Conservation (phyloP, 768 basidiomycete genomes). For the Calocybe gangraenosa region DNA sequence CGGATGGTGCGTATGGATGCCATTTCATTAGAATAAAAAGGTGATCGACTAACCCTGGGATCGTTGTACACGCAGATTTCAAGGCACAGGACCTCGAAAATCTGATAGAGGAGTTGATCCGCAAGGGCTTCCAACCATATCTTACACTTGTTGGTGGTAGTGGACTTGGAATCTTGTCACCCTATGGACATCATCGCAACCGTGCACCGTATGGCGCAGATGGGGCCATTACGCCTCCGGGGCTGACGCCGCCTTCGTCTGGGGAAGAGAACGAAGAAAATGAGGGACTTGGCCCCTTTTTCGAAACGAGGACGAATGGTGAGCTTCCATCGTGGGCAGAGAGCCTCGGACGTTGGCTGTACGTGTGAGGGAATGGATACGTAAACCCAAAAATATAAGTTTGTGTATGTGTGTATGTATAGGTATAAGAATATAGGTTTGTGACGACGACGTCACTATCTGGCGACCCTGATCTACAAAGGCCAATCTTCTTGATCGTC, state of each 20-base stretch:
- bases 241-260: conserved; percentile 24
- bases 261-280: too few species aligned
- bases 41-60: conserved; percentile 4
- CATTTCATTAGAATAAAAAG: conserved; percentile 8
- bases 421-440: too few species aligned
- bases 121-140: conserved; percentile 76
- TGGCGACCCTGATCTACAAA: conserved; percentile 21
- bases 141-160: conserved; percentile 91
- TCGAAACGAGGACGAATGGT: conserved; percentile 36
- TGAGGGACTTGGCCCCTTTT: conserved; percentile 34
- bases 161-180: conserved; percentile 83
- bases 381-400: too few species aligned
- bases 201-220: conserved; percentile 18
- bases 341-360: conserved; percentile 56
- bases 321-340: conserved; percentile 52
- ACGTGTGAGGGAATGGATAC: conserved; percentile 35
- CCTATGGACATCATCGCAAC: conserved; percentile 42
- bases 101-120: conserved; percentile 57
- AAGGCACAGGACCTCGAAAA: conserved; percentile 49
- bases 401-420: too few species aligned
- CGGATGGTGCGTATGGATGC: conserved; percentile 68
- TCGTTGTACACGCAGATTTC: conserved; percentile 52
- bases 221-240: conserved; percentile 47
- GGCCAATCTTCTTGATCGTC: conserved; percentile 16
- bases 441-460: too few species aligned